Percentiles rank a stretch among this genome's conserved stretches.
Evolutionary conservation across 306 rosid species (phyloP).

Genomic region (Begonia fuchsioides): DNA sequence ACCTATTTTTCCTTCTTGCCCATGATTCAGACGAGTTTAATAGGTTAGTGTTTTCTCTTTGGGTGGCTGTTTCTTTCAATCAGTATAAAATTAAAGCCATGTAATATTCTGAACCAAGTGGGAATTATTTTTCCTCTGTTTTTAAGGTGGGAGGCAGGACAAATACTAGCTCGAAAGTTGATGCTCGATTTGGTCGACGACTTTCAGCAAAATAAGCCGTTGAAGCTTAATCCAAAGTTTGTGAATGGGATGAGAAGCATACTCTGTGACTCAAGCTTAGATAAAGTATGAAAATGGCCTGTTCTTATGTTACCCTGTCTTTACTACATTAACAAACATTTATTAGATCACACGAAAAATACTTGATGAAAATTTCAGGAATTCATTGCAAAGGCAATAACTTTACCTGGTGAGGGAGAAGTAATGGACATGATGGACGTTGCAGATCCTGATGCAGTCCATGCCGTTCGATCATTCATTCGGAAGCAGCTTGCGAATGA

Average conservation of each 20-base stretch:
- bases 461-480: constrained; percentile 70
- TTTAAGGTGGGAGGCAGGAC: constrained; percentile 99
- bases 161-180: constrained; percentile 68
- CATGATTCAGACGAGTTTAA: constrained; percentile 89
- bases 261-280: constrained; percentile 60
- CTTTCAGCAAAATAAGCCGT: constrained; percentile 63
- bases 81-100: too few species aligned
- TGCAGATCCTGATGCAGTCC: constrained; percentile 98
- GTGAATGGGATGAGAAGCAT: constrained; percentile 59
- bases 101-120: constrained; percentile 1
- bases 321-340: background rate
- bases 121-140: constrained; percentile 11
- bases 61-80: too few species aligned
- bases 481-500: constrained; percentile 77
- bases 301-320: background rate
- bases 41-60: constrained; percentile 42
- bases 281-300: constrained; percentile 42
- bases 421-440: constrained; percentile 95
- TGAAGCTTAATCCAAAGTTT: constrained; percentile 63
- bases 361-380: constrained; percentile 28
- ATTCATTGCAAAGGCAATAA: constrained; percentile 83
- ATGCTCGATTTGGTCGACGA: constrained; percentile 79
- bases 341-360: constrained; percentile 1
- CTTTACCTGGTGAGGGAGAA: constrained; percentile 96
- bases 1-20: constrained; percentile 83